Percentiles rank a stretch among this genome's conserved stretches.
Evolutionary conservation across 2,329 filamentous ascomycete species (phyloP).

Genomic region (Pseudogymnoascus destructans): DNA sequence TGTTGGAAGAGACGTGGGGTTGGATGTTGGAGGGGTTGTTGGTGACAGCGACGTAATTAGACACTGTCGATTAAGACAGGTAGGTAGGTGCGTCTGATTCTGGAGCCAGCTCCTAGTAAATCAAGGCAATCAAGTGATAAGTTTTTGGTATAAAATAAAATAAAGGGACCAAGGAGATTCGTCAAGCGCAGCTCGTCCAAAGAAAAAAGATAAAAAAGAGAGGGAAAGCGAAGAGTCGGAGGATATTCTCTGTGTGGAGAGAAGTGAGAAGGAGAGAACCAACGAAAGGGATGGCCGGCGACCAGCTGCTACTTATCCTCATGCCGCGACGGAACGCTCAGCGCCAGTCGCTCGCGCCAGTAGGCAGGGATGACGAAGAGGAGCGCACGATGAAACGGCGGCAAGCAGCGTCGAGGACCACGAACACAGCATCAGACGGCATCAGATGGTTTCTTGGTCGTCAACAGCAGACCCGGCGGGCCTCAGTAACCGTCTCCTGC

Average conservation of each 20-base stretch:
- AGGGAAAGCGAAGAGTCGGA: constrained; percentile 16
- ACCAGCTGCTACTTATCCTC: constrained; percentile 24
- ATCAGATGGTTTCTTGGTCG: constrained; percentile 29
- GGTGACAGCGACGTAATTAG: constrained; percentile 15
- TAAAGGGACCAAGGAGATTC: constrained; percentile 23
- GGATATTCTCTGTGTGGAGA: background rate
- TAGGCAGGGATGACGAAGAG: background rate
- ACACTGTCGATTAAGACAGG: constrained; percentile 22
- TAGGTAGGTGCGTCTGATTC: constrained; percentile 8
- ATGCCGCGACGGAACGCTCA: constrained; percentile 9
- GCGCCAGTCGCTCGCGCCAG: background rate
- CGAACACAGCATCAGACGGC: constrained; percentile 14
- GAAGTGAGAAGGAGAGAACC: background rate
- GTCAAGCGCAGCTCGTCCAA: constrained; percentile 23
- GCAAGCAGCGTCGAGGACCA: background rate
- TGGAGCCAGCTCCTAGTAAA: constrained; percentile 24
- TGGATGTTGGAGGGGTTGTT: constrained; percentile 12
- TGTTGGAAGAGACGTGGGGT: background rate
- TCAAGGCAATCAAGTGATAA: constrained; percentile 1
- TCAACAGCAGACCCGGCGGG: constrained; percentile 24
- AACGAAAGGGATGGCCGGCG: constrained; percentile 11
- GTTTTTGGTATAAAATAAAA: constrained; percentile 12
- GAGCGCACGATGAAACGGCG: background rate
- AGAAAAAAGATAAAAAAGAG: constrained; percentile 18
- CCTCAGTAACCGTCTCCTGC: constrained; percentile 21